Conservation (phyloP, 2,329 filamentous ascomycete species). For the Diaporthe sp. region DNA sequence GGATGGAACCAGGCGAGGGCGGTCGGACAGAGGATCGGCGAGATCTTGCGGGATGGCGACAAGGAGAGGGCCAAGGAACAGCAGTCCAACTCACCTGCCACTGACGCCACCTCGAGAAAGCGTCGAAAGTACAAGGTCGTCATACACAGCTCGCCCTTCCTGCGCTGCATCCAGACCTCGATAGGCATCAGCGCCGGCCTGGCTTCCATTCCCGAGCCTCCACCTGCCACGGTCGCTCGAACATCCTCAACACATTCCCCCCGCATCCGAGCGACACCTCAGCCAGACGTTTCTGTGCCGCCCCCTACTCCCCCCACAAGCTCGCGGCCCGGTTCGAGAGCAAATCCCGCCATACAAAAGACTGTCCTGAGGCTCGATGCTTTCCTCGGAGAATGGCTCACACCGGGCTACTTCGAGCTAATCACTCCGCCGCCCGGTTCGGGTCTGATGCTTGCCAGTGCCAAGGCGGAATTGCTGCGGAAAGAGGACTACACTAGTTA, state of each 20-base stretch:
- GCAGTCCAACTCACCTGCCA: constrained; percentile 45
- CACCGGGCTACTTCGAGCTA: constrained; percentile 90
- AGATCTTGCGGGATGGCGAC: constrained; percentile 61
- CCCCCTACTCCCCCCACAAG: constrained; percentile 35
- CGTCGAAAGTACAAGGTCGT: constrained; percentile 78
- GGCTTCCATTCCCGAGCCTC: constrained; percentile 61
- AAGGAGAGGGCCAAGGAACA: constrained; percentile 58
- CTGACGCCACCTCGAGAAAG: constrained; percentile 40
- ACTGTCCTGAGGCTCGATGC: constrained; percentile 84
- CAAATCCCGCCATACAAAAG: constrained; percentile 55
- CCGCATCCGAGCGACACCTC: constrained; percentile 36
- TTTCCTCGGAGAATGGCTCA: constrained; percentile 95
- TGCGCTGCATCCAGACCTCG: constrained; percentile 92
- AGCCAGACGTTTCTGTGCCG: constrained; percentile 35
- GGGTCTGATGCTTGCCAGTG: constrained; percentile 85
- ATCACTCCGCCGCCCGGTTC: constrained; percentile 91
- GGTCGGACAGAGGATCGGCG: constrained; percentile 85
- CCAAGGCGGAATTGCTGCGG: constrained; percentile 87
- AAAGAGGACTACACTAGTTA: constrained; percentile 74
- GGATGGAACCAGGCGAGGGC: constrained; percentile 90
- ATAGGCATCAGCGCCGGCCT: constrained; percentile 89
- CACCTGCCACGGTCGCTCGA: constrained; percentile 37
- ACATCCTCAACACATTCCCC: constrained; percentile 29
- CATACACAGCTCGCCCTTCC: constrained; percentile 92
- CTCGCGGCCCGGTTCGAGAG: constrained; percentile 13